These are phyloP conservation scores for Citrus australasica DNA, from an alignment of 345 rosid species.

Conservation along the genomic window DNA sequence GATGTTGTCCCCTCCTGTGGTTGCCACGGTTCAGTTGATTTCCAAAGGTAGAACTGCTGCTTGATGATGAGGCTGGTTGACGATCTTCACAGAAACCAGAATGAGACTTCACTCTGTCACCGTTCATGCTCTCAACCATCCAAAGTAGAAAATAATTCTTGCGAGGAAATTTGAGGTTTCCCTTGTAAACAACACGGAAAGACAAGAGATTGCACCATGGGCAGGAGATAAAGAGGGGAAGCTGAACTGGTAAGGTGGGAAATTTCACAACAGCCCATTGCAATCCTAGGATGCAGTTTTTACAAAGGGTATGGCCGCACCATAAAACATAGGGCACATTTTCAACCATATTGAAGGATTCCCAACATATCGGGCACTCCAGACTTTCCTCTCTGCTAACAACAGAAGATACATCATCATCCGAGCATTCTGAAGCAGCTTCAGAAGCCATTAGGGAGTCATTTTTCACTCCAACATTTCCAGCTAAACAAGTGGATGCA, in stretches of 20 bases:
- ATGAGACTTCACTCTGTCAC: constrained; percentile 50
- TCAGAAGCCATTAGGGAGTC: constrained; percentile 30
- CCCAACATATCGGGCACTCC: constrained; percentile 92
- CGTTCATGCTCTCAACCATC: constrained; percentile 95
- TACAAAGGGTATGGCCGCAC: constrained; percentile 95
- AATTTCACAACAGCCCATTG: constrained; percentile 73
- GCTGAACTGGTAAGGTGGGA: constrained; percentile 74
- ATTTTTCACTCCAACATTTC: constrained; percentile 35
- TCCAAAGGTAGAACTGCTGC: constrained; percentile 25
- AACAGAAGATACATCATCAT: constrained; percentile 59
- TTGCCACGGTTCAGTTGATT: constrained; percentile 27
- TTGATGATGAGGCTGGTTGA: constrained; percentile 34
- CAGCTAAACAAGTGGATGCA: constrained; percentile 46
- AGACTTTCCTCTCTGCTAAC: constrained; percentile 68
- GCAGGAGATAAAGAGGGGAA: constrained; percentile 84
- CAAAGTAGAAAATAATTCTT: constrained; percentile 88
- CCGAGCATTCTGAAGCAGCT: constrained; percentile 59
- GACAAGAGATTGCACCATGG: constrained; percentile 92
- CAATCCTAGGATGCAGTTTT: constrained; percentile 78
- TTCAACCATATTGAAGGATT: constrained; percentile 87
- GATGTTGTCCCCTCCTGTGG: constrained; percentile 37
- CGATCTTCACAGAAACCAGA: constrained; percentile 33
- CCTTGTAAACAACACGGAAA: constrained; percentile 68
- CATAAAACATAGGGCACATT: constrained; percentile 84
- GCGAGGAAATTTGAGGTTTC: constrained; percentile 70